These are phyloP conservation scores for Podaxis pistillaris DNA, from an alignment of 768 basidiomycete species.

Conservation along the genomic window DNA sequence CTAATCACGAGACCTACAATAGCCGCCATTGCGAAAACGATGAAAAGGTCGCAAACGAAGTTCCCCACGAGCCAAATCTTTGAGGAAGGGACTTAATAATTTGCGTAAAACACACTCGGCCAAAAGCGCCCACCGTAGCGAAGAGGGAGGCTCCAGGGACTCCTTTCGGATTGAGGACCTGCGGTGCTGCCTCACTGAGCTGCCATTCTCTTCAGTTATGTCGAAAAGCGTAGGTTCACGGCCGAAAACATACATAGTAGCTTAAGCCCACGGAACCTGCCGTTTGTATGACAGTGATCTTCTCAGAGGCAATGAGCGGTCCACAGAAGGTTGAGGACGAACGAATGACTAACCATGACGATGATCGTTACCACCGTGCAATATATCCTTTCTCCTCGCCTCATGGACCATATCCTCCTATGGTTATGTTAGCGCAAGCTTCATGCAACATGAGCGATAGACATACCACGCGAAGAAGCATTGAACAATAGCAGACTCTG, in stretches of 20 bases:
- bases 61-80: slow-evolving; percentile 5
- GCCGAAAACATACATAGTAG: neutral
- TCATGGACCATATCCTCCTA: slow-evolving; percentile 6
- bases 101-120: neutral
- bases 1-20: neutral
- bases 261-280: neutral
- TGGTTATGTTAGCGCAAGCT: neutral
- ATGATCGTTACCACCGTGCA: neutral
- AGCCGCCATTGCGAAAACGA: neutral
- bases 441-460: neutral
- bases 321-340: neutral
- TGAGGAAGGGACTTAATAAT: neutral
- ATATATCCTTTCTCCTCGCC: neutral
- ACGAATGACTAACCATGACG: neutral
- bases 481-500: slow-evolving; percentile 3
- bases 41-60: neutral
- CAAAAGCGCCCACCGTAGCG: neutral
- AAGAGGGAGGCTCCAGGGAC: neutral
- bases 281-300: neutral
- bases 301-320: neutral
- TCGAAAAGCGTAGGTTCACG: neutral
- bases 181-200: neutral
- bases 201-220: neutral
- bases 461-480: neutral
- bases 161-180: neutral